These are phyloP conservation scores for Neoarthrinium moseri DNA, from an alignment of 2,329 filamentous ascomycete genomes.

Conservation along the genomic window DNA sequence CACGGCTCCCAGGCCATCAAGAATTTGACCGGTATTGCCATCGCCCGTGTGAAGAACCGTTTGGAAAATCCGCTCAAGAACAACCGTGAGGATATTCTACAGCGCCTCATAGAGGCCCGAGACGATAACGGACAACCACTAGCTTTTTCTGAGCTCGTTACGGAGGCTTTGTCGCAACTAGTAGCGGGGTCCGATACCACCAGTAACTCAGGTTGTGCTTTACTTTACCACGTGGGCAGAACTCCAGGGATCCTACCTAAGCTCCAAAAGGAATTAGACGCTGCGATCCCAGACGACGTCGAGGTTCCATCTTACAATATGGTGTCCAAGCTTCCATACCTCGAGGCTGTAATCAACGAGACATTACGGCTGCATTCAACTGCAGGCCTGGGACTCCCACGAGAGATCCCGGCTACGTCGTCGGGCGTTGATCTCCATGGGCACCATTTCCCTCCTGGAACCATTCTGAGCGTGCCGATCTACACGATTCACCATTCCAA, in stretches of 20 bases:
- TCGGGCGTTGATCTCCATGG: slow-evolving; percentile 64
- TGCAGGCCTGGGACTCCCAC: slow-evolving; percentile 80
- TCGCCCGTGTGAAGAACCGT: slow-evolving; percentile 76
- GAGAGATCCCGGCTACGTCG: slow-evolving; percentile 64
- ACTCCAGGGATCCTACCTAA: slow-evolving; percentile 70
- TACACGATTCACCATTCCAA: slow-evolving; percentile 79
- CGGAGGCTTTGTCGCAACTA: slow-evolving; percentile 85
- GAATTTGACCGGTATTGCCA: slow-evolving; percentile 82
- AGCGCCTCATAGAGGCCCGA: slow-evolving; percentile 79
- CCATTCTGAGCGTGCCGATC: slow-evolving; percentile 74
- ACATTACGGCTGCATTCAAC: slow-evolving; percentile 85
- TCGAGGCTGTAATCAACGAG: slow-evolving; percentile 76
- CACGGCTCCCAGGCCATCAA: slow-evolving; percentile 72
- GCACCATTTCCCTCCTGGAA: slow-evolving; percentile 70
- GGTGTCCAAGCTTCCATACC: slow-evolving; percentile 74
- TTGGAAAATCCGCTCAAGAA: slow-evolving; percentile 65
- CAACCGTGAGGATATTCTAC: slow-evolving; percentile 75
- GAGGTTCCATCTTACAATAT: slow-evolving; percentile 69
- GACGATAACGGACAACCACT: slow-evolving; percentile 76
- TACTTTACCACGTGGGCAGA: slow-evolving; percentile 72
- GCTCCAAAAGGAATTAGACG: slow-evolving; percentile 75
- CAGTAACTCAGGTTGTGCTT: slow-evolving; percentile 76
- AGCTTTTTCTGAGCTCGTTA: slow-evolving; percentile 76
- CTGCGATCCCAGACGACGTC: slow-evolving; percentile 57
- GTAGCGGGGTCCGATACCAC: slow-evolving; percentile 79